A percentile compares a stretch with the other conserved stretches of the same genome.
Conservation (phyloP, 768 basidiomycete species). For the Porphyrellus cyaneotinctus region DNA sequence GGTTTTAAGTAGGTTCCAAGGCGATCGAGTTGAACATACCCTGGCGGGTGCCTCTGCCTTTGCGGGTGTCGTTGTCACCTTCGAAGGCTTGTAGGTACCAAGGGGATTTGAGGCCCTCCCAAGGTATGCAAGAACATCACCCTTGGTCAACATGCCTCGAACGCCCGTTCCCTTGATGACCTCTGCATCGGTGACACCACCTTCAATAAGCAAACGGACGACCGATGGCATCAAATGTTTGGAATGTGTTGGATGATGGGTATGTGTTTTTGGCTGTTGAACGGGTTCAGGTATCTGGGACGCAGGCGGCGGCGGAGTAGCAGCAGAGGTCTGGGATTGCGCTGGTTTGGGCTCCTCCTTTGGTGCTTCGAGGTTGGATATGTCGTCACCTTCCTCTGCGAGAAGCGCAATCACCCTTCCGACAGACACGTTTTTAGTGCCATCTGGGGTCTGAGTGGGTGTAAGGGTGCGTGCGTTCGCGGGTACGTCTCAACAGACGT, state of each 20-base stretch:
- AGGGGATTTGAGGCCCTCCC: conserved; percentile 77
- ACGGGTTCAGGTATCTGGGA: conserved; percentile 21
- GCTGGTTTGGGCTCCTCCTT: conserved; percentile 31
- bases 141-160: conserved; percentile 93
- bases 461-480: neutral
- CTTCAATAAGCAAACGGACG: conserved; percentile 64
- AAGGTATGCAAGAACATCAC: conserved; percentile 83
- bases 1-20: neutral
- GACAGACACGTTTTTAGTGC: conserved; percentile 79
- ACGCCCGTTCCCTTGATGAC: conserved; percentile 85
- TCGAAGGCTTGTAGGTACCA: conserved; percentile 63
- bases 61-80: conserved; percentile 23
- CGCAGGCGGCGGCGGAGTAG: conserved; percentile 15
- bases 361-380: conserved; percentile 74
- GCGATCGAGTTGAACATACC: conserved; percentile 26
- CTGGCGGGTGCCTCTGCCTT: conserved; percentile 37
- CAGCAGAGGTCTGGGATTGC: conserved; percentile 20
- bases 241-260: conserved; percentile 43
- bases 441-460: conserved; percentile 56
- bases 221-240: conserved; percentile 90
- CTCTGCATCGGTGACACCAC: conserved; percentile 50
- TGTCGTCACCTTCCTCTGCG: conserved; percentile 94
- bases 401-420: conserved; percentile 89
- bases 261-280: conserved; percentile 32
- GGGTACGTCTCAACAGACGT: conserved; percentile 24